Percentiles rank a stretch among this genome's conserved stretches.
Evolutionary conservation across 345 rosid genomes (phyloP).

Genomic region (Jatropha curcas): DNA sequence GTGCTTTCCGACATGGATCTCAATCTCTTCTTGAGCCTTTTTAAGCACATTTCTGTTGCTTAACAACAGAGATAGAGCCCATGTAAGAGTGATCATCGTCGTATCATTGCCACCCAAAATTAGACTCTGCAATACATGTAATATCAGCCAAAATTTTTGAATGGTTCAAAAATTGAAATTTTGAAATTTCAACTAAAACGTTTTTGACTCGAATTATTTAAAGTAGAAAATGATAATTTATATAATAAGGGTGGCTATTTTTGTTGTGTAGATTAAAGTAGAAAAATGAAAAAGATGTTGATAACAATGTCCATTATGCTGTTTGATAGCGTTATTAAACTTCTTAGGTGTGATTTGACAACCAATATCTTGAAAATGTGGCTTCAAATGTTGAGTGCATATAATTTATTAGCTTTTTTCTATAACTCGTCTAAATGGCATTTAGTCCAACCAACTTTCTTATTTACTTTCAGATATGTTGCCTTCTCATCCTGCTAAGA

Average conservation of each 20-base stretch:
- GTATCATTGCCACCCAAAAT: constrained; percentile 18
- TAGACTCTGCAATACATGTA: constrained; percentile 5
- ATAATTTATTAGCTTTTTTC: neutral
- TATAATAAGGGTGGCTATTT: no score
- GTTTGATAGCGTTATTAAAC: no score
- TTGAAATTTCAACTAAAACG: no score
- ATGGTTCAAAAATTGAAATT: no score
- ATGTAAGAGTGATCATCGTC: constrained; percentile 6
- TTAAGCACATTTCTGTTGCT: constrained; percentile 7
- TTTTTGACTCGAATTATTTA: no score
- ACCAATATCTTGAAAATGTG: neutral
- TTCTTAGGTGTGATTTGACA: no score
- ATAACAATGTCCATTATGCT: no score
- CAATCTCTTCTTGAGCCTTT: constrained; percentile 19
- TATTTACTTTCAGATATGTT: neutral
- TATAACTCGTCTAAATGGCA: neutral
- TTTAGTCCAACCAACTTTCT: neutral
- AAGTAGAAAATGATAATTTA: no score
- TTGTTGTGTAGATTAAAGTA: no score
- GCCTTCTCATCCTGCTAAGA: neutral
- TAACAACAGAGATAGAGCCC: constrained; percentile 15
- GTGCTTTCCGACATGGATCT: constrained; percentile 8
- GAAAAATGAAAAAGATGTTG: no score
- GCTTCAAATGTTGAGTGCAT: neutral
- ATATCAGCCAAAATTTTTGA: no score